Conservation (phyloP, 441 rosid species). For the Monsonia emarginata region DNA sequence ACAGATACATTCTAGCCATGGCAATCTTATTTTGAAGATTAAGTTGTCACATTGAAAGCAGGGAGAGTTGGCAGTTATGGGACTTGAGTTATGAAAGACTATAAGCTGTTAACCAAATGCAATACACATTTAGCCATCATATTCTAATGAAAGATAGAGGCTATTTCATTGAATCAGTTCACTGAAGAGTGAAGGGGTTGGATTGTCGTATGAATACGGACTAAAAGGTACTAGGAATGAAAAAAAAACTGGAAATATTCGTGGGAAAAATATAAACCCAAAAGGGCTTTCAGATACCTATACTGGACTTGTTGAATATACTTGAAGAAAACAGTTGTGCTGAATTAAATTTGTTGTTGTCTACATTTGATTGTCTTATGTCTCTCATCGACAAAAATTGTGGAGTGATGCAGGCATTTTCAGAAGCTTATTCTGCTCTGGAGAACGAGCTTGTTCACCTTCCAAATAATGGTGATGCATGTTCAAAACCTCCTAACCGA, state of each 20-base stretch:
- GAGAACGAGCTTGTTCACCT: slow-evolving; percentile 63
- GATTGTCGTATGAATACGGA: not conserved
- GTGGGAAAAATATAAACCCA: not conserved
- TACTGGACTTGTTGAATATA: not conserved
- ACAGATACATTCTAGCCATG: not conserved
- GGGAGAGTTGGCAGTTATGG: not conserved
- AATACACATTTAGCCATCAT: not conserved
- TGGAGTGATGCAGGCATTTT: slow-evolving; percentile 66
- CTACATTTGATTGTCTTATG: slow-evolving; percentile 8
- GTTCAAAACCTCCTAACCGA: slow-evolving; percentile 31
- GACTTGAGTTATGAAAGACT: not conserved
- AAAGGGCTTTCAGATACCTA: not conserved
- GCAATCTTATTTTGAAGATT: not conserved
- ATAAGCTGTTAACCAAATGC: not conserved
- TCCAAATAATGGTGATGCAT: slow-evolving; percentile 35
- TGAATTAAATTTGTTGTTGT: slow-evolving; percentile 3
- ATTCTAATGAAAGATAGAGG: not conserved
- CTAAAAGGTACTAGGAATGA: not conserved
- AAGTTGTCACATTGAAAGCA: not conserved
- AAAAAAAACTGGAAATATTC: not conserved
- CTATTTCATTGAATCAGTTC: not conserved
- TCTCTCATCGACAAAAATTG: slow-evolving; percentile 4
- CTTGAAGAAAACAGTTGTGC: not conserved
- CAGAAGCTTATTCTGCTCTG: slow-evolving; percentile 80
- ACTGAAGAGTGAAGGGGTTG: not conserved